Conservation (phyloP, 2,329 filamentous ascomycete genomes). For the Stenocarpella maydis region DNA sequence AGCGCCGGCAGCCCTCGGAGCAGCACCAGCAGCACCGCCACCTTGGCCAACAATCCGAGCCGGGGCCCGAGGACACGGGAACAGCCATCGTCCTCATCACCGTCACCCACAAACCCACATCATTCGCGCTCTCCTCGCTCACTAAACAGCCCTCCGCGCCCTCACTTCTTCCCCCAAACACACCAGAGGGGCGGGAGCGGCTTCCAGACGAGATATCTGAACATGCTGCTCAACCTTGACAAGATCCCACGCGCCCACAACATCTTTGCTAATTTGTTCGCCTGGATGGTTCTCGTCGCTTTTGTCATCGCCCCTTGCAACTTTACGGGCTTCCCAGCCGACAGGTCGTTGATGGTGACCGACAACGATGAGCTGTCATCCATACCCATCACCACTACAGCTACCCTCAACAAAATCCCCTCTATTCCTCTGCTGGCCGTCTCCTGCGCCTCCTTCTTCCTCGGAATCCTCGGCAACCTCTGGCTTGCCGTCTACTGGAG, state of each 20-base stretch:
- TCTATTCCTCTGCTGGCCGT: constrained; percentile 50
- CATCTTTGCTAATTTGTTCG: constrained; percentile 53
- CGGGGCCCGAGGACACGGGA: not conserved
- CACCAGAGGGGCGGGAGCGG: constrained; percentile 30
- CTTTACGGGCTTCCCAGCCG: constrained; percentile 50
- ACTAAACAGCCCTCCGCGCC: not conserved
- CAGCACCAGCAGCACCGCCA: constrained; percentile 30
- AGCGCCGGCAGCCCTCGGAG: constrained; percentile 17
- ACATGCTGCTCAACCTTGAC: constrained; percentile 58
- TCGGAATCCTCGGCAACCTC: constrained; percentile 51
- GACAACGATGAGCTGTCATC: constrained; percentile 11
- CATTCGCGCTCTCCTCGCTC: constrained; percentile 6
- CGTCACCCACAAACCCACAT: constrained; percentile 6
- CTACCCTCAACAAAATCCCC: constrained; percentile 19
- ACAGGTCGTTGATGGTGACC: constrained; percentile 7
- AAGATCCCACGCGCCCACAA: constrained; percentile 56
- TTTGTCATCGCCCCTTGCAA: constrained; percentile 62
- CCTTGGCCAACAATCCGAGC: constrained; percentile 13
- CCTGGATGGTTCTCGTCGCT: constrained; percentile 60
- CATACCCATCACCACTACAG: constrained; percentile 11
- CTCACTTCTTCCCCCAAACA: not conserved
- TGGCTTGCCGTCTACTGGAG: constrained; percentile 54
- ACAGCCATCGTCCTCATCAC: not conserved
- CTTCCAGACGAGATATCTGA: constrained; percentile 47
- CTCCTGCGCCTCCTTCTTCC: constrained; percentile 51